Evolutionary conservation across 495 filamentous ascomycete genomes (phyloP).

Genomic region (Xylaria telfairii): DNA sequence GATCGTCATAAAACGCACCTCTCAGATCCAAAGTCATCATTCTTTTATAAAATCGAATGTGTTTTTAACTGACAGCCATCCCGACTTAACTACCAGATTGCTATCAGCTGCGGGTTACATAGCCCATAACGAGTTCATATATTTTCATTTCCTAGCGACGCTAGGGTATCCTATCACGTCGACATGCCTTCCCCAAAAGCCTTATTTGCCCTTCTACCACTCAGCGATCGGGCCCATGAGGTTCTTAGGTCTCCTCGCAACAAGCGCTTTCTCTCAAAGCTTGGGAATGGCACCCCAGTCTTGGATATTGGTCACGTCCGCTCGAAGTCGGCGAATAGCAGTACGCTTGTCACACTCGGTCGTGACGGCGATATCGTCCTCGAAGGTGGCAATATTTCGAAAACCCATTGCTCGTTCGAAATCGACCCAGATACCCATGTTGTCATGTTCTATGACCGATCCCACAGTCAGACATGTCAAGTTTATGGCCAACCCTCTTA

Average conservation of each 20-base stretch:
- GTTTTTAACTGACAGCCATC: too few species aligned
- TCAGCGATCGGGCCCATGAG: background rate
- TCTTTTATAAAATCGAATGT: background rate
- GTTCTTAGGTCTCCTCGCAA: constrained; percentile 12
- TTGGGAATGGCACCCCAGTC: background rate
- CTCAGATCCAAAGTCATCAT: background rate
- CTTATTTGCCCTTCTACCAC: constrained; percentile 23
- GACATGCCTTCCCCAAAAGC: background rate
- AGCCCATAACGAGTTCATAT: too few species aligned
- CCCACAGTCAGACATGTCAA: background rate
- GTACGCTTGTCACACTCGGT: constrained; percentile 23
- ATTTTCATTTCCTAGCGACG: too few species aligned
- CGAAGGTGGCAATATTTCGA: constrained; percentile 8
- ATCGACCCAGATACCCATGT: constrained; percentile 4
- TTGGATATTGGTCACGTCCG: constrained; percentile 24
- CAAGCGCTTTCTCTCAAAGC: background rate
- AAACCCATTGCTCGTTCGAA: constrained; percentile 23
- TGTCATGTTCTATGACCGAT: constrained; percentile 13
- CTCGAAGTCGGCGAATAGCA: constrained; percentile 5
- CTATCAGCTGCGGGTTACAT: too few species aligned
- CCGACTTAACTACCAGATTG: too few species aligned
- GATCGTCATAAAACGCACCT: background rate
- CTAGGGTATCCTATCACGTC: background rate
- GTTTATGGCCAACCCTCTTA: background rate
- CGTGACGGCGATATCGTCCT: constrained; percentile 26